A percentile compares a stretch with the other conserved stretches of the same genome.
These are phyloP conservation scores for Thelonectria blattea DNA, from an alignment of 2,329 filamentous ascomycete species.

Conservation along the genomic window DNA sequence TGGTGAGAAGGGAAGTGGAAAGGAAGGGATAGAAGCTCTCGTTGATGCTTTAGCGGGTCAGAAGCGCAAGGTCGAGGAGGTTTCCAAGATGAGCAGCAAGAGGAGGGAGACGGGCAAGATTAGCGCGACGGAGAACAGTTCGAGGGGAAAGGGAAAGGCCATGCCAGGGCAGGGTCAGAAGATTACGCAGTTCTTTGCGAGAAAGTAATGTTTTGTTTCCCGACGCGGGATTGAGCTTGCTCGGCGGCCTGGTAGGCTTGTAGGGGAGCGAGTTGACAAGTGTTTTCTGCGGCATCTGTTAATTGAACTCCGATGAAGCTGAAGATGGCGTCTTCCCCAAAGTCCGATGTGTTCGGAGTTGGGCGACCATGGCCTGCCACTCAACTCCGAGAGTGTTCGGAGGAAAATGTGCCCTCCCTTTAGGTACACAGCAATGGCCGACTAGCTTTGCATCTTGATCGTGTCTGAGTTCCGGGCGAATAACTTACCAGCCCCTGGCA, in stretches of 20 bases:
- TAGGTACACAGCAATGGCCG: neutral
- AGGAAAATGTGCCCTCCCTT: neutral
- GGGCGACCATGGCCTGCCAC: neutral
- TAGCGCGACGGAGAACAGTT: neutral
- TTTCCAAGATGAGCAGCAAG: neutral
- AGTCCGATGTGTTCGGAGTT: neutral
- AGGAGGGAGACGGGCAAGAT: neutral
- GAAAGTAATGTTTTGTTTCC: too few species aligned
- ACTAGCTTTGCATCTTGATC: neutral
- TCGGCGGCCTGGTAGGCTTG: too few species aligned
- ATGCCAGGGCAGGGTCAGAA: neutral
- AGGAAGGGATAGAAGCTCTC: neutral
- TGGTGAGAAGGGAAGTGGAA: neutral
- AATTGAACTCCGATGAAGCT: too few species aligned
- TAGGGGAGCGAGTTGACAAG: too few species aligned
- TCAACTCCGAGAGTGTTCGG: neutral
- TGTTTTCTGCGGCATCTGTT: too few species aligned
- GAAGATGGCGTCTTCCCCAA: too few species aligned
- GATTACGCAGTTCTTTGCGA: neutral
- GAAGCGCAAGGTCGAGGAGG: neutral
- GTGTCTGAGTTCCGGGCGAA: neutral
- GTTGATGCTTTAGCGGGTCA: neutral
- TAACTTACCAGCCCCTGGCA: too few species aligned
- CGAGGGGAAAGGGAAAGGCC: neutral
- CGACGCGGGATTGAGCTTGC: too few species aligned